phyloP scores from a whole-genome alignment of 2,329 filamentous ascomycete genomes.

The Hymenoscyphus fructigenus region DNA sequence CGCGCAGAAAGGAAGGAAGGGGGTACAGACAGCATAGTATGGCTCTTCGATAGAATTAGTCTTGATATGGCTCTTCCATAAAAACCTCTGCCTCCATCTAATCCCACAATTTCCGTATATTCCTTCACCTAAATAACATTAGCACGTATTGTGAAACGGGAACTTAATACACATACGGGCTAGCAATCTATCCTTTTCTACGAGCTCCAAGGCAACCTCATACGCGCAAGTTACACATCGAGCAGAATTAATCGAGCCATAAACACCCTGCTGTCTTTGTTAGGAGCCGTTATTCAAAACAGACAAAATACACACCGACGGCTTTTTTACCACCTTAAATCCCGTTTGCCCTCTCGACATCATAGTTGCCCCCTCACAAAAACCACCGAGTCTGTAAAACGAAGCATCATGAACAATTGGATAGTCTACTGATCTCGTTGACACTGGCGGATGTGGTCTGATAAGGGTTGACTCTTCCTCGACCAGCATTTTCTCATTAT shows the following conservation, averaged over 20 bases:
- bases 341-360: slow-evolving; percentile 32
- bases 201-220: slow-evolving; percentile 33
- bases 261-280: slow-evolving; percentile 30
- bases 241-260: slow-evolving; percentile 31
- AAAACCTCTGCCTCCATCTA: slow-evolving; percentile 34
- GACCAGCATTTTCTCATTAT: slow-evolving; percentile 21
- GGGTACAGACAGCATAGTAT: slow-evolving; percentile 32
- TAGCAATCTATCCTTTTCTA: slow-evolving; percentile 33
- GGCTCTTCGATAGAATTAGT: slow-evolving; percentile 31
- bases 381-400: slow-evolving; percentile 35
- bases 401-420: slow-evolving; percentile 34
- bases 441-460: slow-evolving; percentile 24
- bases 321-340: slow-evolving; percentile 34
- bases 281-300: slow-evolving; percentile 4
- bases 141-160: background rate
- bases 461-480: background rate
- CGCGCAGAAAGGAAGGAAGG: background rate
- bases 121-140: slow-evolving; percentile 24
- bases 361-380: slow-evolving; percentile 34
- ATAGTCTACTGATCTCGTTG: slow-evolving; percentile 30
- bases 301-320: slow-evolving; percentile 27
- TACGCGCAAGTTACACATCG: slow-evolving; percentile 35
- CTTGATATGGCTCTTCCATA: slow-evolving; percentile 35
- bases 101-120: slow-evolving; percentile 35
- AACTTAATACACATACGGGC: slow-evolving; percentile 21